Base-by-base conservation (phyloP, 305 asterid species). In the Nicotiana rustica region DNA sequence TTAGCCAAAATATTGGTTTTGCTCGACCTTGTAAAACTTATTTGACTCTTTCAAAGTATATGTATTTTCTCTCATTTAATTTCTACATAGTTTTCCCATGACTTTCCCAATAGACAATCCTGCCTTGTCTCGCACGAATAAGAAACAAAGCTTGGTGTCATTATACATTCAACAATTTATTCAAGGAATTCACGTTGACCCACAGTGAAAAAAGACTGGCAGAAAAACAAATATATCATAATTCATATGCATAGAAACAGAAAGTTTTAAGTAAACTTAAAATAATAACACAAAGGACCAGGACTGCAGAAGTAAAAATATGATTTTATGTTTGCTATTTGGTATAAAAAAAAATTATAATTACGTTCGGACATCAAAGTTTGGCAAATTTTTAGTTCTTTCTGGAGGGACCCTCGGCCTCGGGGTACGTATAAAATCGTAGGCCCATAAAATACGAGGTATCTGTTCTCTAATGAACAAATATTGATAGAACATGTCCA, bases 31-130 rank as follows among this genome's bases (percentile, higher is more conserved):
- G 61, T 56, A 56, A 56, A 15, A 56, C 61, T 4, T 56, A 6
- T 14, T 56, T 56, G 61, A 15, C 61, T 56, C 18, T 56, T 56
- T 56, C 61, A 15, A 56, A 14, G 19, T 56, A 14, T 15, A 56
- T 15, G 19, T 56, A 17, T 15, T 56, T 15, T 14, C 61, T 56
- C 19, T 56, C 61, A 10, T 52, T 29, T 29, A 29, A 29, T 29
- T 52, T 12, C 6, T 52, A 13, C 14, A 12, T 52, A 52, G n/a
- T 85, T 80, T 88, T 88, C 25, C 33, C 90, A 6, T 83, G 49
- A 60, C 49, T n/a, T 52, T 18, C n/a, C 55, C 57, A 4, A 7
- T 33, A n/a, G 61, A 56, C 61, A 56, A 56, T 14, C 8, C 18
- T 14, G 61, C 61, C 8, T 13, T 14, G 61, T 56, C 61, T 56